Conservation (phyloP, 306 rosid species). For the Glycine tomentella region DNA sequence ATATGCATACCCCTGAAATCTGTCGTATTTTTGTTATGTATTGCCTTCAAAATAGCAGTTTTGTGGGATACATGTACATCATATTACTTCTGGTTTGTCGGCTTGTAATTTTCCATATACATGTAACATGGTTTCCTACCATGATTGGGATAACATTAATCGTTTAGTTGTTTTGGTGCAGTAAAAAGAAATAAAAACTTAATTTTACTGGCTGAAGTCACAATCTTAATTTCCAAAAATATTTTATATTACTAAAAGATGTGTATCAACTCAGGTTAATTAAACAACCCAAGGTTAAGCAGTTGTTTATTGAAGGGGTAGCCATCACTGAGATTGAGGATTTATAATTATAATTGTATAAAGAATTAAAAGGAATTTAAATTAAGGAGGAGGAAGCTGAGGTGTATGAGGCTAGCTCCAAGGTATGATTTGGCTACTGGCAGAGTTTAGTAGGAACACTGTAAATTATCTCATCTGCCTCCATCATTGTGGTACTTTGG, state of each 20-base stretch:
- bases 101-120: slow-evolving; percentile 14
- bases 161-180: slow-evolving; percentile 14
- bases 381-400: too few species aligned
- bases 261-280: neutral
- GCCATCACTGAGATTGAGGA: too few species aligned
- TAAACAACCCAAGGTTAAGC: neutral
- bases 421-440: too few species aligned
- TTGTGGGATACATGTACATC: slow-evolving; percentile 1
- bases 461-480: too few species aligned
- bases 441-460: too few species aligned
- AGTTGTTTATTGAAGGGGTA: too few species aligned
- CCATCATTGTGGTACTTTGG: too few species aligned
- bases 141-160: slow-evolving; percentile 17
- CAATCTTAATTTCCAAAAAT: slow-evolving; percentile 47
- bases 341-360: too few species aligned
- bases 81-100: slow-evolving; percentile 8
- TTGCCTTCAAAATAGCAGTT: slow-evolving; percentile 28
- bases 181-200: slow-evolving; percentile 16
- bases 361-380: too few species aligned
- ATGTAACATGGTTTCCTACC: slow-evolving; percentile 34
- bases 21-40: neutral
- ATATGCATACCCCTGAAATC: slow-evolving; percentile 18
- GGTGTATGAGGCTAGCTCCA: too few species aligned
- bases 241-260: neutral
- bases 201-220: slow-evolving; percentile 13